Evolutionary conservation across 176 grass and related monocot species (phyloP).

Genomic region (Avena atlantica): DNA sequence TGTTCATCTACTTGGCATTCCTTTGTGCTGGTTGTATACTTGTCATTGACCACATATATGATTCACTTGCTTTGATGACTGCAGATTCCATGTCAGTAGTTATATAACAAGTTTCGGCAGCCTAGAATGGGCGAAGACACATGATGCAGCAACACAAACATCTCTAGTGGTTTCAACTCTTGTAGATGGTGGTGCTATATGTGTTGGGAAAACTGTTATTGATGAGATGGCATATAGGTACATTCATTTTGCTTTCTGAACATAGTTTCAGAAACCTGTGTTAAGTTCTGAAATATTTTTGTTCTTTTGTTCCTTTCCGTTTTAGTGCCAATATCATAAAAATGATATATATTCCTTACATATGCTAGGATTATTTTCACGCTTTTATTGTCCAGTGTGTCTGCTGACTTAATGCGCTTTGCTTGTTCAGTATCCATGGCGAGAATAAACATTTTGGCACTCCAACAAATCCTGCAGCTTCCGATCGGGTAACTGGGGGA

Average conservation of each 20-base stretch:
- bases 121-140: constrained; percentile 73
- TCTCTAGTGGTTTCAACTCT: constrained; percentile 78
- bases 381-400: background rate
- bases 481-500: constrained; percentile 77
- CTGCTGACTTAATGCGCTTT: constrained; percentile 33
- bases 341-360: constrained; percentile 7
- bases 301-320: background rate
- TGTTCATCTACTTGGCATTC: background rate
- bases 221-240: constrained; percentile 97
- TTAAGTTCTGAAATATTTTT: constrained; percentile 5
- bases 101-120: constrained; percentile 86
- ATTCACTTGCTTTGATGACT: constrained; percentile 28
- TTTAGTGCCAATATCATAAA: background rate
- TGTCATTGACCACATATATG: constrained; percentile 33
- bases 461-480: constrained; percentile 75
- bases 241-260: background rate
- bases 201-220: constrained; percentile 91
- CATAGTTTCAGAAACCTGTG: background rate
- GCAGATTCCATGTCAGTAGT: constrained; percentile 81
- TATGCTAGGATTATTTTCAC: background rate
- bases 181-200: constrained; percentile 76
- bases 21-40: constrained; percentile 12
- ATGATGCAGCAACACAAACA: constrained; percentile 62
- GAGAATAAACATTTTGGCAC: constrained; percentile 90
- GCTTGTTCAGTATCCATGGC: constrained; percentile 73